A percentile compares a stretch with the other conserved stretches of the same genome.
Conservation (phyloP, 164 flowering plant species). For the Tetrastigma voinierianum region DNA sequence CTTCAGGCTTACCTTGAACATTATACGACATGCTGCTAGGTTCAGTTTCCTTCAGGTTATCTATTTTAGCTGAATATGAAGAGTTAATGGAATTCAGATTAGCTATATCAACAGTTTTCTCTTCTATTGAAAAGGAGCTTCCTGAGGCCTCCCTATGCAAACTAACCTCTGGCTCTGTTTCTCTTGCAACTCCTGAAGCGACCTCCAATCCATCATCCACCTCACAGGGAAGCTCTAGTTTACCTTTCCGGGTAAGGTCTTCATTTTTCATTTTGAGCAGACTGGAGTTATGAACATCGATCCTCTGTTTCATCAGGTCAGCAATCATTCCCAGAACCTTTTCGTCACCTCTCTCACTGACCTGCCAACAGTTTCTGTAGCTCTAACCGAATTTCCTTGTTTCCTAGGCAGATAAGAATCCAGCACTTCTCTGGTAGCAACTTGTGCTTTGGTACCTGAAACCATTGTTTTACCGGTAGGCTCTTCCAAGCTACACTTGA, state of each 20-base stretch:
- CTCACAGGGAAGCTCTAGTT: not conserved
- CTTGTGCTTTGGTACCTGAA: not conserved
- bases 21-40: not conserved
- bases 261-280: constrained; percentile 1
- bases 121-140: constrained; percentile 8
- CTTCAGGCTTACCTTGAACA: constrained; percentile 2
- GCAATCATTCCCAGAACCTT: not conserved
- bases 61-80: not conserved
- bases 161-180: constrained; percentile 5
- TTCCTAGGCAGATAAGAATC: not conserved
- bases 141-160: constrained; percentile 8
- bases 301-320: not conserved
- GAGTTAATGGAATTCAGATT: constrained; percentile 11
- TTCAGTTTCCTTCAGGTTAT: not conserved
- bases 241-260: not conserved
- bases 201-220: constrained; percentile 7
- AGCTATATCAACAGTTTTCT: not conserved
- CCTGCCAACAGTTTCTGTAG: not conserved
- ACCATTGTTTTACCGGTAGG: constrained; percentile 1
- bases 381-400: not conserved
- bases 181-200: constrained; percentile 12
- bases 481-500: constrained; percentile 7
- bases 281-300: constrained; percentile 1
- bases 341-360: not conserved
- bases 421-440: not conserved